These are phyloP conservation scores for Oenanthe sinensis DNA, from an alignment of 129 eudicot genomes.

Conservation along the genomic window DNA sequence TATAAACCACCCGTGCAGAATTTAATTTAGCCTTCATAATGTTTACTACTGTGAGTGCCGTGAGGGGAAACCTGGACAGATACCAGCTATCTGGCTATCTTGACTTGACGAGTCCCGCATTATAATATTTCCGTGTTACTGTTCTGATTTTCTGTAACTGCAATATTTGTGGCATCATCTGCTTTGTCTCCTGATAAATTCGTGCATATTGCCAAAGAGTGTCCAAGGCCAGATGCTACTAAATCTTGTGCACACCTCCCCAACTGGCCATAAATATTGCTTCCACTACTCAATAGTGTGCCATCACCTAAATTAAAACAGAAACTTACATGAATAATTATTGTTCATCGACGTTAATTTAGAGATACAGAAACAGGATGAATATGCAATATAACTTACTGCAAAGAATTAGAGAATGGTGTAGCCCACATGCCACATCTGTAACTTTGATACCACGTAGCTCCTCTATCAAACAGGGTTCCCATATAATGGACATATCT, in stretches of 20 bases:
- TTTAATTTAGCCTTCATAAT: background rate
- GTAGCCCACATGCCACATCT: constrained; percentile 83
- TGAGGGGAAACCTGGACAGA: background rate
- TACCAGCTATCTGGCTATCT: background rate
- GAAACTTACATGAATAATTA: constrained; percentile 4
- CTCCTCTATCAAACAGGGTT: constrained; percentile 68
- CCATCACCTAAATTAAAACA: constrained; percentile 55
- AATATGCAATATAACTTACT: constrained; percentile 34
- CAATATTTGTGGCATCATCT: constrained; percentile 22
- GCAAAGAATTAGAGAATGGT: constrained; percentile 74
- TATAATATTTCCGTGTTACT: background rate
- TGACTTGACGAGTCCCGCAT: background rate
- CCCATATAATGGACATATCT: constrained; percentile 90
- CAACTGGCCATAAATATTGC: constrained; percentile 81
- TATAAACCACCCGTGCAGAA: background rate
- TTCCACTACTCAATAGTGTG: constrained; percentile 75
- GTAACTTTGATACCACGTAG: constrained; percentile 41
- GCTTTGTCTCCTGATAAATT: constrained; percentile 20
- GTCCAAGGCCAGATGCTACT: constrained; percentile 80
- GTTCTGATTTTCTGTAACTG: background rate
- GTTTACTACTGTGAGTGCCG: background rate
- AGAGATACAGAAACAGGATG: background rate
- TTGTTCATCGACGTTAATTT: background rate
- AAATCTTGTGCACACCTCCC: constrained; percentile 53
- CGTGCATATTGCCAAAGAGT: constrained; percentile 69